A percentile compares a stretch with the other conserved stretches of the same genome.
Conservation (phyloP, 2,329 filamentous ascomycete species). For the Didymella keratinophila region DNA sequence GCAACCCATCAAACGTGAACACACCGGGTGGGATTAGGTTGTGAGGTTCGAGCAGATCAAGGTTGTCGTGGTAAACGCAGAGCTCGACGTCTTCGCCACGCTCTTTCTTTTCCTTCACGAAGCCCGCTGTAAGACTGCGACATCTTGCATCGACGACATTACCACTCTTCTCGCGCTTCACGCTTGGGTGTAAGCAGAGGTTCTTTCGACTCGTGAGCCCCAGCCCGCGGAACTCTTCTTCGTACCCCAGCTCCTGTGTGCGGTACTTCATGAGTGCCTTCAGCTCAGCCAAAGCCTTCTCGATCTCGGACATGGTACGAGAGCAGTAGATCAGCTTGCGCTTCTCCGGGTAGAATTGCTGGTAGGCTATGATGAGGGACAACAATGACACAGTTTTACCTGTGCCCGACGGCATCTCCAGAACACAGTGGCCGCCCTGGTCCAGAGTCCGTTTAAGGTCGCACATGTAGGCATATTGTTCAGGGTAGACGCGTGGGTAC, state of each 20-base stretch:
- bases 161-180: constrained; percentile 96
- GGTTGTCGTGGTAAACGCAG: constrained; percentile 97
- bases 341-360: constrained; percentile 90
- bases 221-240: constrained; percentile 91
- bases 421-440: constrained; percentile 90
- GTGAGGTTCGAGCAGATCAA: constrained; percentile 92
- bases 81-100: constrained; percentile 92
- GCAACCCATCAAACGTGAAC: constrained; percentile 89
- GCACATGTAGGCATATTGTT: constrained; percentile 73
- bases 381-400: constrained; percentile 96
- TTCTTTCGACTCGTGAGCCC: constrained; percentile 97
- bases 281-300: constrained; percentile 92
- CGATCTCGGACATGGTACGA: constrained; percentile 99
- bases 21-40: constrained; percentile 94
- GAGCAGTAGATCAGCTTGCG: constrained; percentile 99
- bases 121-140: constrained; percentile 92
- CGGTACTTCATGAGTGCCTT: constrained; percentile 96
- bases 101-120: constrained; percentile 97
- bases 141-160: constrained; percentile 94
- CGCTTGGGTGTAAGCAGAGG: constrained; percentile 91
- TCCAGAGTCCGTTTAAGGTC: constrained; percentile 90
- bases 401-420: constrained; percentile 99
- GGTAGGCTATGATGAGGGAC: constrained; percentile 95
- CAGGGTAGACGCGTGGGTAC: constrained; percentile 77
- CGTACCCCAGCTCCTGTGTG: constrained; percentile 82